Evolutionary conservation across 192 early-diverging fungal genomes (phyloP).

Genomic region (Entomortierella chlamydospora): DNA sequence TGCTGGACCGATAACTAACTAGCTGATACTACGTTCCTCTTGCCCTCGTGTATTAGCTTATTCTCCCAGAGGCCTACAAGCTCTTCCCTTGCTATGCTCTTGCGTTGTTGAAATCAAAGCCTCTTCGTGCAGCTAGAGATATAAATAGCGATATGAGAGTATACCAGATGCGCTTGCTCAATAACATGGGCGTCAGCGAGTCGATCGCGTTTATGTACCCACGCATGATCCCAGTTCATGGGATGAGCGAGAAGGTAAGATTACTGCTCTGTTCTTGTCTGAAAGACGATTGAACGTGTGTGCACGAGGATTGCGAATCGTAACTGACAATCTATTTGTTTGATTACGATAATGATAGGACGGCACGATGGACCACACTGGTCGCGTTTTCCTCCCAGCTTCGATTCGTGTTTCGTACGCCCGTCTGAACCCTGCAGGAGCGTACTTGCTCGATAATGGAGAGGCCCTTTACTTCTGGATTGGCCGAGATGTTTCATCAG

Average conservation of each 20-base stretch:
- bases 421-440: constrained; percentile 79
- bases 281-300: no score
- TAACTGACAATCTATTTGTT: no score
- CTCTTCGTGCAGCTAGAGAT: constrained; percentile 77
- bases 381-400: constrained; percentile 73
- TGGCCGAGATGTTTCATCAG: constrained; percentile 73
- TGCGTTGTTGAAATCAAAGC: constrained; percentile 83
- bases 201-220: constrained; percentile 89
- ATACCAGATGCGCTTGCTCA: constrained; percentile 81
- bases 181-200: constrained; percentile 78
- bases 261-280: no score
- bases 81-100: constrained; percentile 90
- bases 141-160: constrained; percentile 86
- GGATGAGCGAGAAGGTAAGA: constrained; percentile 64
- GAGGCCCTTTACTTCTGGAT: constrained; percentile 87
- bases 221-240: constrained; percentile 76
- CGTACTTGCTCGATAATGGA: constrained; percentile 90
- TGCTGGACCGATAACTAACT: no score
- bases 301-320: no score
- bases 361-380: constrained; percentile 52
- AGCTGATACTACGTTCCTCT: not conserved
- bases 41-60: constrained; percentile 66
- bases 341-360: constrained; percentile 17
- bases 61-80: constrained; percentile 97
- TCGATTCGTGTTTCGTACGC: constrained; percentile 79